Percentiles rank a stretch among this genome's conserved stretches.
These are phyloP conservation scores for Aspergillus kassunensis DNA, from an alignment of 495 filamentous ascomycete genomes.

Conservation along the genomic window DNA sequence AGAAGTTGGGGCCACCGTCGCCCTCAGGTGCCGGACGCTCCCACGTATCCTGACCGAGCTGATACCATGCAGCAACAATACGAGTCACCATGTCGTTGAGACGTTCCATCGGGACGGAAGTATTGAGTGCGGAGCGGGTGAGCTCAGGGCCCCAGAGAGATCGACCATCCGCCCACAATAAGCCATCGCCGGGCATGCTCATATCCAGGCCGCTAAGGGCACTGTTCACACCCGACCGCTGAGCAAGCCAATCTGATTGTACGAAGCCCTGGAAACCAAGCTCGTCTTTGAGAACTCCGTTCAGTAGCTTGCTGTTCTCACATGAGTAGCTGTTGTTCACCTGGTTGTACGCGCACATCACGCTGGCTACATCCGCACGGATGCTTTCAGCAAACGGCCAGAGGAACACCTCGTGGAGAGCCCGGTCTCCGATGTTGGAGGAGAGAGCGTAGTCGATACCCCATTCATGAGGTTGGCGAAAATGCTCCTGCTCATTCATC, in stretches of 20 bases:
- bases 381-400: conserved; percentile 91
- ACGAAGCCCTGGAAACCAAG: conserved; percentile 93
- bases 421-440: conserved; percentile 77
- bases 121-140: conserved; percentile 74
- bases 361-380: conserved; percentile 76
- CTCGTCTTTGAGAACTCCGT: conserved; percentile 92
- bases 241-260: conserved; percentile 90
- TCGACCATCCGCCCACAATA: conserved; percentile 69
- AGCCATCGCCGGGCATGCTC: conserved; percentile 92
- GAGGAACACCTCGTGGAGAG: conserved; percentile 78
- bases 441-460: conserved; percentile 68
- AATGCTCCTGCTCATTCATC: conserved; percentile 87
- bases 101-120: conserved; percentile 73
- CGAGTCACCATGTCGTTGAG: conserved; percentile 93
- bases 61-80: conserved; percentile 90
- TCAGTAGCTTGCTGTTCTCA: conserved; percentile 86
- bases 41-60: conserved; percentile 76
- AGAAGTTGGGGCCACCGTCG: conserved; percentile 80
- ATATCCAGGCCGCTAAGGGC: conserved; percentile 86
- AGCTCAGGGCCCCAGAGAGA: conserved; percentile 79
- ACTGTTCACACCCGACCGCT: conserved; percentile 73
- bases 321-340: conserved; percentile 91
- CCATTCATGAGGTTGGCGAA: conserved; percentile 72
- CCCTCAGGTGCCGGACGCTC: conserved; percentile 51
- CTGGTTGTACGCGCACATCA: conserved; percentile 90